These are phyloP conservation scores for Achlya hypogyna DNA, from an alignment of 352 stramenopile species.

Conservation along the genomic window DNA sequence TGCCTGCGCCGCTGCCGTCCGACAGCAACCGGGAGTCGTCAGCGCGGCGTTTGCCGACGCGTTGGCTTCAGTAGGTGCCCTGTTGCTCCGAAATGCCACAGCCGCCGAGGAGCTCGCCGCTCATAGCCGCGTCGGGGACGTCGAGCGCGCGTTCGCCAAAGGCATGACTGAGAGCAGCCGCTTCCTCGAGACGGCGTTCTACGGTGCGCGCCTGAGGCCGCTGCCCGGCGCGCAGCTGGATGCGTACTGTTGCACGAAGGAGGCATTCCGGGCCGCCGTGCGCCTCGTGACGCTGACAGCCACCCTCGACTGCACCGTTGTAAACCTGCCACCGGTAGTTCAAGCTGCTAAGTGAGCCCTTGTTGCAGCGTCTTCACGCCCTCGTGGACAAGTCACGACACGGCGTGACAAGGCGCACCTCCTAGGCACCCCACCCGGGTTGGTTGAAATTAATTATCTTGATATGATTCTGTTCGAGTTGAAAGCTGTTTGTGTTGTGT, in stretches of 20 bases:
- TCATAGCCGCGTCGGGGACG: not conserved
- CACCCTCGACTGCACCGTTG: not conserved
- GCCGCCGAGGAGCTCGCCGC: not conserved
- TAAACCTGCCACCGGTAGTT: not conserved
- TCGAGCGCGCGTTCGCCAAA: not conserved
- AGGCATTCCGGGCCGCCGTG: not conserved
- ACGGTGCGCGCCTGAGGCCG: not conserved
- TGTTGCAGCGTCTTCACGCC: too few species aligned
- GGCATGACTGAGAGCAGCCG: not conserved
- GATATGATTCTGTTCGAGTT: too few species aligned
- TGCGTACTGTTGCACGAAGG: slow-evolving; percentile 4
- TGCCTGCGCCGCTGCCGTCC: slow-evolving; percentile 1
- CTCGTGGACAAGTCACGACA: too few species aligned
- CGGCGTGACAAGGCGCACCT: too few species aligned
- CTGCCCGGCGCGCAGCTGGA: not conserved
- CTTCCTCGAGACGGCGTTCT: slow-evolving; percentile 6
- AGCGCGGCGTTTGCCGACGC: not conserved
- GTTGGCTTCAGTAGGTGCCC: not conserved
- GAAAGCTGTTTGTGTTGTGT: too few species aligned
- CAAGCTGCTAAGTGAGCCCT: not conserved
- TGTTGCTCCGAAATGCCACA: not conserved
- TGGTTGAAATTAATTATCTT: too few species aligned
- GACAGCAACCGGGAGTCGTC: not conserved
- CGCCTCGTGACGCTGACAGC: not conserved
- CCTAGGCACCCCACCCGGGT: too few species aligned